A percentile compares a stretch with the other conserved stretches of the same genome.
Conservation (phyloP, 2,329 filamentous ascomycete species). For the Botrytis medusae region DNA sequence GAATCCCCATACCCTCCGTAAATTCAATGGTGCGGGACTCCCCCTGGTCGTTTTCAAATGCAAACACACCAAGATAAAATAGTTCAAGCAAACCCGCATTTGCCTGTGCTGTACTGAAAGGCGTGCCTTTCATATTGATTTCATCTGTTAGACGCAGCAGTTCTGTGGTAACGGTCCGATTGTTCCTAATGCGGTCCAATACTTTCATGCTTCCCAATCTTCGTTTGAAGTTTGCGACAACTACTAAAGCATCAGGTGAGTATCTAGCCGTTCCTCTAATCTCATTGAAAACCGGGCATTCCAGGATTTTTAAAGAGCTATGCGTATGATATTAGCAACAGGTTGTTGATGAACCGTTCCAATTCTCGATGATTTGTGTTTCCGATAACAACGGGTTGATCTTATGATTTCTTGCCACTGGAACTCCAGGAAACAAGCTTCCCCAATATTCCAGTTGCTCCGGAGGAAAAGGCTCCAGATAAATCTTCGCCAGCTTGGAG, state of each 20-base stretch:
- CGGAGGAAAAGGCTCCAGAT: not conserved
- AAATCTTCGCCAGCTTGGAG: not conserved
- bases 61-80: not conserved
- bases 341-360: not conserved
- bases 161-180: not conserved
- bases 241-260: not conserved
- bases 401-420: not conserved
- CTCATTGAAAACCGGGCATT: not conserved
- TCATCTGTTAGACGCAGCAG: not conserved
- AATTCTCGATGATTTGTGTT: not conserved
- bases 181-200: not conserved
- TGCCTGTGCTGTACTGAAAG: not conserved
- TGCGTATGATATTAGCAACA: slow-evolving; percentile 4
- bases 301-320: not conserved
- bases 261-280: not conserved
- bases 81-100: not conserved
- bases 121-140: not conserved
- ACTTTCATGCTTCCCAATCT: not conserved
- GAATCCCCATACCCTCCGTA: not conserved
- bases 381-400: not conserved
- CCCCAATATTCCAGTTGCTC: not conserved
- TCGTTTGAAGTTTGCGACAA: not conserved
- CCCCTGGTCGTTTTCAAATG: not conserved
- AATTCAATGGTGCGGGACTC: not conserved
- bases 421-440: not conserved